Evolutionary conservation across 2,329 filamentous ascomycete species (phyloP), one percentile per base, ranked within the genome.

Genomic region (Pezicula carpinea): DNA sequence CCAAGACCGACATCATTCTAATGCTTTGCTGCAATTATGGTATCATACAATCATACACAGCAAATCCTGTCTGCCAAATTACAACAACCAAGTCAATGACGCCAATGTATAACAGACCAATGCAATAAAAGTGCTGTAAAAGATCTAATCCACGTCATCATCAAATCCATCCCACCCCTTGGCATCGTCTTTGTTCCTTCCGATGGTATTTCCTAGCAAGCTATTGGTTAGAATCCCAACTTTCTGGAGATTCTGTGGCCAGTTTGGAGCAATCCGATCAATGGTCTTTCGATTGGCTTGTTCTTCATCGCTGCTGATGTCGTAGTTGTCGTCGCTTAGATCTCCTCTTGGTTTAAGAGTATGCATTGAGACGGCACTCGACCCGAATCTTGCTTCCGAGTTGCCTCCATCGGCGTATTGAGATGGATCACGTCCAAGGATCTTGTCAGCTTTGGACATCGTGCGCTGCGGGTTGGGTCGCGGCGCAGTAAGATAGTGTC

Each of bases 381-480:
- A 43, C 13, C 49, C 51, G 10, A 29, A 15, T 23, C 19, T 22
- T 14, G 21, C 23, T 29, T 18, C 43, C n/a, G 18, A n/a, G 13
- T 40, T 39, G 29, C 49, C 48, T 48, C 48, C 53, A 57, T 60
- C 56, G 15, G 52, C 33, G 53, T 62, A 60, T 41, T 61, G 50
- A 32, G 57, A 53, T 10, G 63, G 60, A 31, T 51, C 54, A 35
- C 62, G 57, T 14, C 64, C 65, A 6, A 68, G 42, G 6, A 68
- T 54, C 36, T 59, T 58, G 38, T 67, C 65, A 11, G 65, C 65
- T 48, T 68, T 68, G 5, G 60, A 61, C 31, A 48, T 54, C 21
- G 53, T 42, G 29, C 52, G 34, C 23, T 35, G 8, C 13, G 31
- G 22, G n/a, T 19, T 56, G 3, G 60, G 53, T 46, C 56, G 10